Percentiles rank a stretch among this genome's conserved stretches.
Evolutionary conservation across 129 eudicot species (phyloP).

Genomic region (Artemisia argyi): DNA sequence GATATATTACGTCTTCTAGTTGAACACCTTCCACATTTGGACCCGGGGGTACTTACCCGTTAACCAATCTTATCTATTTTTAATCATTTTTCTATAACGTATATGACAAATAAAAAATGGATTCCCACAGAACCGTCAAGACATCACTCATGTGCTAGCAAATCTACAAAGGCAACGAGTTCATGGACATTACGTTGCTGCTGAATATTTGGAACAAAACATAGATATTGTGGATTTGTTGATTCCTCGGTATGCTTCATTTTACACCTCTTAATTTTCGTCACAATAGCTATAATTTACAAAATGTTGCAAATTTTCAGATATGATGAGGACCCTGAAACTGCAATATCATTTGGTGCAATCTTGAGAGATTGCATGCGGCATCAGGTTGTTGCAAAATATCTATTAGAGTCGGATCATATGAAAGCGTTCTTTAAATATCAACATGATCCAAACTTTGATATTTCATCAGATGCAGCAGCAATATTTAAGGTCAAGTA

Average conservation of each 20-base stretch:
- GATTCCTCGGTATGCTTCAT: slow-evolving; percentile 37
- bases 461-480: slow-evolving; percentile 84
- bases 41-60: slow-evolving; percentile 39
- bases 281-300: neutral
- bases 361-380: slow-evolving; percentile 87
- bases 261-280: too few species aligned
- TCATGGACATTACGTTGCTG: slow-evolving; percentile 39
- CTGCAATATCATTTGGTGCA: slow-evolving; percentile 77
- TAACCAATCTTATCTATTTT: neutral
- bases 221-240: slow-evolving; percentile 43
- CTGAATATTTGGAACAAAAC: slow-evolving; percentile 49
- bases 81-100: neutral
- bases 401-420: slow-evolving; percentile 82
- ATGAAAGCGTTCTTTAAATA: slow-evolving; percentile 71
- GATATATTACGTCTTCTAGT: slow-evolving; percentile 49
- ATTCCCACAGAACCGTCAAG: slow-evolving; percentile 48
- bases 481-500: slow-evolving; percentile 70
- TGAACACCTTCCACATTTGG: slow-evolving; percentile 42
- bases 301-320: slow-evolving; percentile 30
- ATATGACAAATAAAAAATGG: slow-evolving; percentile 15
- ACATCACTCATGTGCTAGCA: slow-evolving; percentile 53
- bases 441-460: slow-evolving; percentile 82
- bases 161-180: slow-evolving; percentile 53
- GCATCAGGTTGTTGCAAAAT: slow-evolving; percentile 80
- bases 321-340: slow-evolving; percentile 52